Percentiles rank a stretch among this genome's conserved stretches.
These are phyloP conservation scores for Spathaspora sp. DNA, from an alignment of 1,139 yeast species.

Conservation along the genomic window DNA sequence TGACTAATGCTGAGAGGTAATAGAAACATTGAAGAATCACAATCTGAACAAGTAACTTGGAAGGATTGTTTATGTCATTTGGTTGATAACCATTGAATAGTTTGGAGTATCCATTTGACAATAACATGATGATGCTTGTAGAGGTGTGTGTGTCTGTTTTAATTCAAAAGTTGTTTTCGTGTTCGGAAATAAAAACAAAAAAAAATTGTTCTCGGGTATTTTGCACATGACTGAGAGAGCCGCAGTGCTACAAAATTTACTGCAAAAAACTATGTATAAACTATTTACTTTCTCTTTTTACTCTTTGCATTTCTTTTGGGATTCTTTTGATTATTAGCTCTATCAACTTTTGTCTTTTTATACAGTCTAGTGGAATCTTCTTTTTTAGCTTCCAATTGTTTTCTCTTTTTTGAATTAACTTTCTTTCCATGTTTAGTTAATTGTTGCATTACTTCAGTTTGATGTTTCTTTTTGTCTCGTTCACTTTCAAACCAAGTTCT, in stretches of 20 bases:
- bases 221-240: neutral
- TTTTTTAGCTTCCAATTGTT: slow-evolving; percentile 45
- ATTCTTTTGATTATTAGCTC: slow-evolving; percentile 27
- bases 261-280: neutral
- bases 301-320: slow-evolving; percentile 8
- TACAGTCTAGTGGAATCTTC: slow-evolving; percentile 52
- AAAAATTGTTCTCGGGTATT: neutral
- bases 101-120: slow-evolving; percentile 24
- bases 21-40: slow-evolving; percentile 64
- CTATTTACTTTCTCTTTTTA: slow-evolving; percentile 4
- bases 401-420: slow-evolving; percentile 59
- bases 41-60: slow-evolving; percentile 53
- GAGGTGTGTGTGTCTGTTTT: neutral
- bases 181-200: slow-evolving; percentile 2
- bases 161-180: neutral
- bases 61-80: slow-evolving; percentile 36
- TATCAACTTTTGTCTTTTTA: slow-evolving; percentile 70
- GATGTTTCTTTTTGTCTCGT: slow-evolving; percentile 46
- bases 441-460: slow-evolving; percentile 45
- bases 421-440: slow-evolving; percentile 45
- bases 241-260: neutral
- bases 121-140: neutral
- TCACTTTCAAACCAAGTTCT: slow-evolving; percentile 94
- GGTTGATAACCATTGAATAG: slow-evolving; percentile 25
- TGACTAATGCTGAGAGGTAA: slow-evolving; percentile 58